Percentiles rank a stretch among this genome's conserved stretches.
Conservation (phyloP, 2,329 filamentous ascomycete genomes). For the Fusarium nygamai region DNA sequence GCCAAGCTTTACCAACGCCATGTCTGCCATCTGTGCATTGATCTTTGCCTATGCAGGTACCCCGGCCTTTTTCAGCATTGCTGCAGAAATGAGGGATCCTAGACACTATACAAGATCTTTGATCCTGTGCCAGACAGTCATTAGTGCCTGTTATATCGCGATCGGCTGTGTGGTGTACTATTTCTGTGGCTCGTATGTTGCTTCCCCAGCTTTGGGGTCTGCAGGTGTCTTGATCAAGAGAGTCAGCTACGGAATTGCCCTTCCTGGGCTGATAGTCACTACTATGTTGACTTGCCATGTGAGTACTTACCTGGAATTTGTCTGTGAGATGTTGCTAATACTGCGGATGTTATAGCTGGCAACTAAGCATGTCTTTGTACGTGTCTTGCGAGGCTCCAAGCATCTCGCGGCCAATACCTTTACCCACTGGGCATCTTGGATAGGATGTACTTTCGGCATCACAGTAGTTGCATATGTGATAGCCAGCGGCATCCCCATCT, state of each 20-base stretch:
- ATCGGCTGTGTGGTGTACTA: slow-evolving; percentile 55
- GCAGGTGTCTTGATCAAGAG: slow-evolving; percentile 54
- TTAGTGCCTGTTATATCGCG: slow-evolving; percentile 46
- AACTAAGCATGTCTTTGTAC: slow-evolving; percentile 4
- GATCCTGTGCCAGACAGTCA: slow-evolving; percentile 37
- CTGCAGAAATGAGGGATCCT: slow-evolving; percentile 47
- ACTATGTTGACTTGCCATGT: slow-evolving; percentile 40
- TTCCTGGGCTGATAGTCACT: slow-evolving; percentile 42
- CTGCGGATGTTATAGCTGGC: neutral
- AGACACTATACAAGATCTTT: slow-evolving; percentile 30
- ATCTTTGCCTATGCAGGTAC: slow-evolving; percentile 52
- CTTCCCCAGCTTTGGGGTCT: slow-evolving; percentile 57
- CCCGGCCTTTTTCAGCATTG: slow-evolving; percentile 46
- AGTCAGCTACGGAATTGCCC: slow-evolving; percentile 51
- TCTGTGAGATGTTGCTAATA: neutral
- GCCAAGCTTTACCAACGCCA: slow-evolving; percentile 21
- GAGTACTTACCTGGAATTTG: neutral
- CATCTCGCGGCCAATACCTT: slow-evolving; percentile 43
- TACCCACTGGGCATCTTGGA: slow-evolving; percentile 45
- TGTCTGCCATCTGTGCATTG: slow-evolving; percentile 45
- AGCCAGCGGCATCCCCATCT: slow-evolving; percentile 30
- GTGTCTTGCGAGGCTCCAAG: slow-evolving; percentile 39
- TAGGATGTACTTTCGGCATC: slow-evolving; percentile 41
- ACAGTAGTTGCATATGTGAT: slow-evolving; percentile 42
- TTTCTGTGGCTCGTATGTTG: slow-evolving; percentile 57